Evolutionary conservation across 768 basidiomycete species (phyloP).

Genomic region (Kockovaella imperatae): DNA sequence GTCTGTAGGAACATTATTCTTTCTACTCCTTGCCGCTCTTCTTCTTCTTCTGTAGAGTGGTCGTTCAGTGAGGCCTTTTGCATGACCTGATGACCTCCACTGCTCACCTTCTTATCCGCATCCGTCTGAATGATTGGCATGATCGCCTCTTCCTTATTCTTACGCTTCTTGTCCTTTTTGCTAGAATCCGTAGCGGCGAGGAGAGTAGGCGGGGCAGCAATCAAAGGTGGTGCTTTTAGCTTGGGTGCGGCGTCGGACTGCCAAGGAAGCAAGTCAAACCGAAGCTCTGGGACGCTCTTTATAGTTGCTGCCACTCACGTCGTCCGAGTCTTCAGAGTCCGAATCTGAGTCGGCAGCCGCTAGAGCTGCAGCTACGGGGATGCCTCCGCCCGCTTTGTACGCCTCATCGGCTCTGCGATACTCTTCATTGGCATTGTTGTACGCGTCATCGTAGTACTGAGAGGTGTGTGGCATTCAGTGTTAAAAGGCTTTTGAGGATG

Average conservation of each 20-base stretch:
- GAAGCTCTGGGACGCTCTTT: constrained; percentile 3
- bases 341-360: not conserved
- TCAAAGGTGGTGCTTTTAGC: not conserved
- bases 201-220: not conserved
- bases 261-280: constrained; percentile 4
- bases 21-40: constrained; percentile 5
- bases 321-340: not conserved
- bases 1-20: not conserved
- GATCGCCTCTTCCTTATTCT: constrained; percentile 17
- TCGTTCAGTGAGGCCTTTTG: too few species aligned
- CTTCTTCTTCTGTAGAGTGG: constrained; percentile 1
- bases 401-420: constrained; percentile 57
- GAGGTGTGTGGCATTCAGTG: not conserved
- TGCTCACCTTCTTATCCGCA: constrained; percentile 17
- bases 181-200: not conserved
- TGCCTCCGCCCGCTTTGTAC: constrained; percentile 11
- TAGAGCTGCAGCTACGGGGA: not conserved
- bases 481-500: not conserved
- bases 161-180: constrained; percentile 26
- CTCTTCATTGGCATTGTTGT: constrained; percentile 56
- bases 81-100: too few species aligned
- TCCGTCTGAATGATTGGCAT: not conserved
- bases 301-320: not conserved
- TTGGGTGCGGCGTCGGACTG: constrained; percentile 1
- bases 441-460: constrained; percentile 54